Evolutionary conservation across 2,329 filamentous ascomycete genomes (phyloP).

Genomic region (Tolypocladium guangdongense): DNA sequence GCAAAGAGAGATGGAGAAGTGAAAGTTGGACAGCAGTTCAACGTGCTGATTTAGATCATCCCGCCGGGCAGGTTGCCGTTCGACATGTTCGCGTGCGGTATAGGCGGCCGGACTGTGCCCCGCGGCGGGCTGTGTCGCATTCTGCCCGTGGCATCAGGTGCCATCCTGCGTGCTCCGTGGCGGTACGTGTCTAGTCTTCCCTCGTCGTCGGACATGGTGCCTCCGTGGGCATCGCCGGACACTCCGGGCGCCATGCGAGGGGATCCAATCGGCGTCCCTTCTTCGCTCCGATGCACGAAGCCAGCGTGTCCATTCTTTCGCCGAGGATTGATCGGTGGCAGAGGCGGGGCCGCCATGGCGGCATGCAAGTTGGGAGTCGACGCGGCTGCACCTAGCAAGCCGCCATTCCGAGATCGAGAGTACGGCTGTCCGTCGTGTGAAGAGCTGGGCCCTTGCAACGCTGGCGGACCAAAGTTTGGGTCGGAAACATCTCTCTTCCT

Average conservation of each 20-base stretch:
- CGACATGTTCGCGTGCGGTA: slow-evolving; percentile 16
- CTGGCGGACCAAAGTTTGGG: slow-evolving; percentile 35
- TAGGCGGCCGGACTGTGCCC: slow-evolving; percentile 13
- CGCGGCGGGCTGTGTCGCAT: slow-evolving; percentile 16
- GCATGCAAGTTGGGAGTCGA: slow-evolving; percentile 28
- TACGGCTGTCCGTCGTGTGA: slow-evolving; percentile 17
- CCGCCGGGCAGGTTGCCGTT: slow-evolving; percentile 27
- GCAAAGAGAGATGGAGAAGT: background rate
- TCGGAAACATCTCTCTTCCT: slow-evolving; percentile 40
- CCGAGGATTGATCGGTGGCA: slow-evolving; percentile 49
- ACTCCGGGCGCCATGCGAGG: slow-evolving; percentile 5
- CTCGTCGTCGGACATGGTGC: slow-evolving; percentile 28
- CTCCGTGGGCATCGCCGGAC: background rate
- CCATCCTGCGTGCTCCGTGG: slow-evolving; percentile 31
- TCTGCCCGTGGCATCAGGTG: slow-evolving; percentile 26
- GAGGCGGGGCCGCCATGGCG: slow-evolving; percentile 30
- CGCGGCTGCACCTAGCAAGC: slow-evolving; percentile 18
- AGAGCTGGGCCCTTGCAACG: slow-evolving; percentile 32
- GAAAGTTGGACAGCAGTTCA: background rate
- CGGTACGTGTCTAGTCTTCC: slow-evolving; percentile 21
- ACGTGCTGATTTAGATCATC: slow-evolving; percentile 28
- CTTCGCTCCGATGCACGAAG: slow-evolving; percentile 22
- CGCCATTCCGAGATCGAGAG: slow-evolving; percentile 24
- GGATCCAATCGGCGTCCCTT: slow-evolving; percentile 14
- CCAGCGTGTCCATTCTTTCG: slow-evolving; percentile 33